These are phyloP conservation scores for Nepenthes gracilis DNA, from an alignment of 148 eudicot species.

Conservation along the genomic window DNA sequence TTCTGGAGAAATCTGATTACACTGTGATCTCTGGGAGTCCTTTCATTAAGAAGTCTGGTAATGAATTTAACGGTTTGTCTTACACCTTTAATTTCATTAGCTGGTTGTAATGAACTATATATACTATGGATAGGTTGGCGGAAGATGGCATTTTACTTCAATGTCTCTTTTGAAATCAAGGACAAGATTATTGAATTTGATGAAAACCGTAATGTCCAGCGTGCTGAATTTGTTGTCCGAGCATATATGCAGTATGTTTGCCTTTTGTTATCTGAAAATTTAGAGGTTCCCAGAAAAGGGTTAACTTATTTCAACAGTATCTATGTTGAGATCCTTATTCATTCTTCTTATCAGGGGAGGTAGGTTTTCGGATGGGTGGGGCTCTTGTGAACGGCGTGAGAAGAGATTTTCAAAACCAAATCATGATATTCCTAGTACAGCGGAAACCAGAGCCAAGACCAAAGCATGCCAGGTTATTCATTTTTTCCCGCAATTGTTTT, in stretches of 20 bases:
- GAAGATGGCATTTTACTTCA: constrained; percentile 93
- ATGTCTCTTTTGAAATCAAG: constrained; percentile 80
- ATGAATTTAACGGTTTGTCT: neutral
- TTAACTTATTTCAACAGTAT: neutral
- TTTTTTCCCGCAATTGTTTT: neutral
- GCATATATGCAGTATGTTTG: constrained; percentile 81
- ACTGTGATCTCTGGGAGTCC: constrained; percentile 72
- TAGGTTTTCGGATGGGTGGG: constrained; percentile 99
- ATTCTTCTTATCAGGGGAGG: constrained; percentile 56
- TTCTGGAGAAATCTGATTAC: constrained; percentile 83
- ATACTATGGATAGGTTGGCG: constrained; percentile 62
- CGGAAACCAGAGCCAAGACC: constrained; percentile 96
- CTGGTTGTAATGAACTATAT: neutral
- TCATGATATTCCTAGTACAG: constrained; percentile 93
- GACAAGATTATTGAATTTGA: constrained; percentile 90
- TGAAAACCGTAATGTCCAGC: constrained; percentile 74
- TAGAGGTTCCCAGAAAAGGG: neutral
- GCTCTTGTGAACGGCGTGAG: constrained; percentile 90
- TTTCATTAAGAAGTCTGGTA: constrained; percentile 85
- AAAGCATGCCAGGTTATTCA: constrained; percentile 84
- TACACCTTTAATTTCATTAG: neutral
- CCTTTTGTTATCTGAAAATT: constrained; percentile 1
- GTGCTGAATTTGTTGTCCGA: constrained; percentile 89
- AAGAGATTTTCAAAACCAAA: constrained; percentile 83
- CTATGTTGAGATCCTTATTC: neutral